phyloP scores from a whole-genome alignment of 257 asterid species.

The Datura wrightii region DNA sequence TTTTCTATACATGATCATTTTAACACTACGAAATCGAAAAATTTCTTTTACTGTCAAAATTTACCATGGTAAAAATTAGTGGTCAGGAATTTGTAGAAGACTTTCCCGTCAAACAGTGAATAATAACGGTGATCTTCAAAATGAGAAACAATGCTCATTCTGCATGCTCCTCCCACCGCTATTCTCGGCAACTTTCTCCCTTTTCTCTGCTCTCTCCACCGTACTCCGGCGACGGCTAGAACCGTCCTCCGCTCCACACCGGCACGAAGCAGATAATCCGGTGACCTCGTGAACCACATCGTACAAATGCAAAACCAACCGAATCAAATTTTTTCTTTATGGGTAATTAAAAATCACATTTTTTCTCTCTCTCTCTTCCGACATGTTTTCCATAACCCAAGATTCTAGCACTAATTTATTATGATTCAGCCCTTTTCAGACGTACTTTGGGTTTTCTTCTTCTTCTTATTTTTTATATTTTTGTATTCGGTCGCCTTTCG shows the following conservation, averaged over 20 bases:
- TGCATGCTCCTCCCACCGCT: conserved; percentile 27
- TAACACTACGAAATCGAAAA: too few species aligned
- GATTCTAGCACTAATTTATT: not conserved
- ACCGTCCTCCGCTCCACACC: not conserved
- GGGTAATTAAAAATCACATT: not conserved
- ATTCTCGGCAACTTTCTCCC: conserved; percentile 19
- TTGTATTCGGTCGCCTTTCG: not conserved
- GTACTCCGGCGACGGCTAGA: not conserved
- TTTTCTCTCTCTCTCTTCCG: not conserved
- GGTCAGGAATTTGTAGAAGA: not conserved
- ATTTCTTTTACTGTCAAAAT: not conserved
- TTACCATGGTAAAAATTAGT: conserved; percentile 17
- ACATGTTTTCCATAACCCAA: conserved; percentile 22
- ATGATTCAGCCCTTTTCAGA: conserved; percentile 3
- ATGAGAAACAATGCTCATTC: not conserved
- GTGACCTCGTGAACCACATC: not conserved
- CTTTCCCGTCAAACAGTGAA: not conserved
- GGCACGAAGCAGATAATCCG: not conserved
- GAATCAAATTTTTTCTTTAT: not conserved
- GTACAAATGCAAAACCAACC: conserved; percentile 3
- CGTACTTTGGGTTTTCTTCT: not conserved
- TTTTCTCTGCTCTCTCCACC: not conserved
- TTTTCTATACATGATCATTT: too few species aligned
- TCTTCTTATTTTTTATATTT: not conserved
- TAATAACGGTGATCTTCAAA: conserved; percentile 13